These are phyloP conservation scores for Aspergillus sclerotialis DNA, from an alignment of 2,329 filamentous ascomycete species.

Conservation along the genomic window DNA sequence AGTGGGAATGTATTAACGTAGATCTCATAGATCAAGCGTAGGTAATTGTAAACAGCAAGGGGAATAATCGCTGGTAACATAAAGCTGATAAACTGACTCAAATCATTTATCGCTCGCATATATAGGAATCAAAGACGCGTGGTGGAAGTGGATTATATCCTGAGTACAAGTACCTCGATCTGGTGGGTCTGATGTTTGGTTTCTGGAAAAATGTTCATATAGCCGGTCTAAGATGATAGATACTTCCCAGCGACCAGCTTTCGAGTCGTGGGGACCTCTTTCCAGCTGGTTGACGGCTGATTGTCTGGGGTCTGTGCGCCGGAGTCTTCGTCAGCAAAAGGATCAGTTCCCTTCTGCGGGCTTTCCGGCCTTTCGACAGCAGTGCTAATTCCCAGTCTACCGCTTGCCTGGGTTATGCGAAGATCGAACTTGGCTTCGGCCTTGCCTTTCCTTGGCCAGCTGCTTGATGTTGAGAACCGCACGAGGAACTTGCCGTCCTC, in stretches of 20 bases:
- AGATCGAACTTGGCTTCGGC: slow-evolving; percentile 82
- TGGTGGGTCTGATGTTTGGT: too few relatives aligned
- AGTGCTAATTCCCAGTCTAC: slow-evolving; percentile 57
- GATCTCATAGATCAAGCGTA: too few relatives aligned
- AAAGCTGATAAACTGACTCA: too few relatives aligned
- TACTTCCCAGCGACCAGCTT: slow-evolving; percentile 73
- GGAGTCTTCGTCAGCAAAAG: slow-evolving; percentile 41
- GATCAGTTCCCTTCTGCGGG: slow-evolving; percentile 32
- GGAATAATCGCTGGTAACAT: too few relatives aligned
- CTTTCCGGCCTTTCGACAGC: slow-evolving; percentile 17
- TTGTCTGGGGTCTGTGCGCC: slow-evolving; percentile 17
- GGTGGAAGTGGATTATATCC: too few relatives aligned
- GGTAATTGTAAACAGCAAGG: too few relatives aligned
- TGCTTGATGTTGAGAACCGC: slow-evolving; percentile 67
- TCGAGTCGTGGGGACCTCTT: slow-evolving; percentile 56
- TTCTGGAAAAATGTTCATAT: background rate
- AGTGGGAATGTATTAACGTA: too few relatives aligned
- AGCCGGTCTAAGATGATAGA: slow-evolving; percentile 42
- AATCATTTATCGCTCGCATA: too few relatives aligned
- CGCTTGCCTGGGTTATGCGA: slow-evolving; percentile 47
- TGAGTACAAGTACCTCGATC: too few relatives aligned
- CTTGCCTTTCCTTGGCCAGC: slow-evolving; percentile 63
- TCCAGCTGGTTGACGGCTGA: slow-evolving; percentile 48
- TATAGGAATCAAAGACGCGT: too few relatives aligned
- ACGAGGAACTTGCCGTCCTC: slow-evolving; percentile 70